Evolutionary conservation across 2,329 filamentous ascomycete species (phyloP), one percentile per base, ranked within the genome.

Genomic region (Fusarium coffeatum): DNA sequence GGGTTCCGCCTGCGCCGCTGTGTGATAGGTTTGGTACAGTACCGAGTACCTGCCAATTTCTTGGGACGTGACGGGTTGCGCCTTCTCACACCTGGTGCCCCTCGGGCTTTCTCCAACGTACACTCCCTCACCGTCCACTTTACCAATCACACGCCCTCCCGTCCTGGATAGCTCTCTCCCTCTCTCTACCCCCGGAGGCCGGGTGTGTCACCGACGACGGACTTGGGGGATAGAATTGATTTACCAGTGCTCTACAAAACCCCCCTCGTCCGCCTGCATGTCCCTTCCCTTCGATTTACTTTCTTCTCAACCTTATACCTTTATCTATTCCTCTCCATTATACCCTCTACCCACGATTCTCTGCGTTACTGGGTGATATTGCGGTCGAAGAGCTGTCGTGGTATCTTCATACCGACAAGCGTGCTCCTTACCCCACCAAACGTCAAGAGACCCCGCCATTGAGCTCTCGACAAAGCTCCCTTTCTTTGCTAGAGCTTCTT

Each of bases 321-420:
- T 62, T 54, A 41, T 53, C 47, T 50, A 42, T 65, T 48, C 25
- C 58, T 63, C 58, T 43, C 40, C n/a, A 63, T n/a, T 60, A 67
- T 64, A 55, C 57, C 59, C 54, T 55, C 45, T 49, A 25, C 28
- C 51, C 34, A 23, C 47, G 34, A 66, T 69, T 64, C 55, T 61
- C 60, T 70, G 70, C 57, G 70, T 54, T 61, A 59, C 61, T 71
- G 66, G 72, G 73, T 72, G 66, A 55, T 66, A 74, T 72, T 56
- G 68, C 59, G 67, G 71, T 56, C 55, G 68, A 74, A 75, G 73
- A 75, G 73, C 73, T 74, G 73, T 75, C 73, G 62, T 72, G 73
- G 72, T 75, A 75, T 75, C 68, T 75, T 68, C 57, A 75, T 74
- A 75, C 73, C 73, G 72, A 73, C 73, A 75, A 75, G 73, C 73